These are phyloP conservation scores for Penicillium olsonii DNA, from an alignment of 2,329 filamentous ascomycete genomes.

Conservation along the genomic window DNA sequence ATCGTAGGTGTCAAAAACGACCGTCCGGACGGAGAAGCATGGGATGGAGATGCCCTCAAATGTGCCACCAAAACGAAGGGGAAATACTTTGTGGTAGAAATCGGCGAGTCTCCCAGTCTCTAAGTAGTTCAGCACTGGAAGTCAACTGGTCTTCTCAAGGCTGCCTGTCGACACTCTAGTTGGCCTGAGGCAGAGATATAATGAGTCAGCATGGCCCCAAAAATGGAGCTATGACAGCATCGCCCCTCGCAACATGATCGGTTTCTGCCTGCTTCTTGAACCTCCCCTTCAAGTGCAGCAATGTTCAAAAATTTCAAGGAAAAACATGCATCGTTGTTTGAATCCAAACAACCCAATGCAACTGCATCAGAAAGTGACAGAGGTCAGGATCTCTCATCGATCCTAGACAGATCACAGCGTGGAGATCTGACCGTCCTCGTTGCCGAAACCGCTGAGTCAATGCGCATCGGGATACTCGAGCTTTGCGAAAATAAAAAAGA, in stretches of 20 bases:
- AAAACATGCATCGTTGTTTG: slow-evolving; percentile 33
- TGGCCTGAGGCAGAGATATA: slow-evolving; percentile 3
- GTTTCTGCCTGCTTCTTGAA: background rate
- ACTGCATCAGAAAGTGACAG: slow-evolving; percentile 24
- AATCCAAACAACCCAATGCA: slow-evolving; percentile 27
- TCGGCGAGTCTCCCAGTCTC: slow-evolving; percentile 14
- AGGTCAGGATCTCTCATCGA: slow-evolving; percentile 44
- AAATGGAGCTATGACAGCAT: slow-evolving; percentile 9
- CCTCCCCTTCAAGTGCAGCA: background rate
- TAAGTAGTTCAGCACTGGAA: background rate
- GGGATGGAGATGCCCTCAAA: slow-evolving; percentile 71
- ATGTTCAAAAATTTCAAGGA: slow-evolving; percentile 39
- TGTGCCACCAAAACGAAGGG: slow-evolving; percentile 67
- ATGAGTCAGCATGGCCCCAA: slow-evolving; percentile 7
- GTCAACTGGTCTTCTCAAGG: too few species aligned
- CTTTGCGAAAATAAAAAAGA: slow-evolving; percentile 35
- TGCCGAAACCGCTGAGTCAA: slow-evolving; percentile 41
- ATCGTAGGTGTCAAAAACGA: slow-evolving; percentile 30
- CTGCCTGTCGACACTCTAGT: background rate
- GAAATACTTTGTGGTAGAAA: slow-evolving; percentile 75
- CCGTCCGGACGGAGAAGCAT: slow-evolving; percentile 49
- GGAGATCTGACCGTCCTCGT: slow-evolving; percentile 46
- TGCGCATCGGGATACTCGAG: slow-evolving; percentile 41
- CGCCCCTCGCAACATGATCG: slow-evolving; percentile 3
- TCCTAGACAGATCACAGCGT: slow-evolving; percentile 44